Evolutionary conservation across 2,329 filamentous ascomycete genomes (phyloP).

Genomic region (Coleophoma eucalyptorum): DNA sequence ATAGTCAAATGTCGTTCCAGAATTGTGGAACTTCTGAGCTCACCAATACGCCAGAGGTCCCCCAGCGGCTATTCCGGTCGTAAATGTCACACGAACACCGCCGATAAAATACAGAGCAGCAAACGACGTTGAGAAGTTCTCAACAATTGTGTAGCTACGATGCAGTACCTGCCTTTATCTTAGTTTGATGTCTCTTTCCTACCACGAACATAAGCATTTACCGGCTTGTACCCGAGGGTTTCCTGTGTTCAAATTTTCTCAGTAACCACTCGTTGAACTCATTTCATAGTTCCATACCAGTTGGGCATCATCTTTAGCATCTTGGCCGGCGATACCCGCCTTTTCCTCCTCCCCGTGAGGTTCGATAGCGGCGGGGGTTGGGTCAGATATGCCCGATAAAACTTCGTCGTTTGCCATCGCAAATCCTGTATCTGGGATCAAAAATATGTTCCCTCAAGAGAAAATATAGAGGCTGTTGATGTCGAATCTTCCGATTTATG

Average conservation of each 20-base stretch:
- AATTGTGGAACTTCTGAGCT: neutral
- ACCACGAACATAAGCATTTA: constrained; percentile 24
- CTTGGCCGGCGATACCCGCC: neutral
- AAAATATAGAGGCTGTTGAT: too few relatives aligned
- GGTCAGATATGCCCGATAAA: too few relatives aligned
- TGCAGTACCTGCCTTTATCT: constrained; percentile 31
- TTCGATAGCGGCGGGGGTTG: neutral
- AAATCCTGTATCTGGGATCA: too few relatives aligned
- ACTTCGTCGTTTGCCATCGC: too few relatives aligned
- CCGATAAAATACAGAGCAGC: constrained; percentile 59
- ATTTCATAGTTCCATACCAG: neutral
- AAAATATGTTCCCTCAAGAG: too few relatives aligned
- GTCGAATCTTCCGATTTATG: too few relatives aligned
- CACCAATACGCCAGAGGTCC: constrained; percentile 59
- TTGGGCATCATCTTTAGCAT: neutral
- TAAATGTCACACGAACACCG: constrained; percentile 56
- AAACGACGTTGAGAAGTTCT: constrained; percentile 57
- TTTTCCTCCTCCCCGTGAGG: neutral
- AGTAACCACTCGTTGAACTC: neutral
- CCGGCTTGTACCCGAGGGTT: constrained; percentile 51
- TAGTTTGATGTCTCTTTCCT: constrained; percentile 1
- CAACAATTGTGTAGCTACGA: constrained; percentile 51
- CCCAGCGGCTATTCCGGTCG: constrained; percentile 58
- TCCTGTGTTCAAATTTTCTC: constrained; percentile 23
- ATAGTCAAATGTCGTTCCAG: constrained; percentile 6